phyloP scores from a whole-genome alignment of 2,329 filamentous ascomycete species.

The Hypoxylon sp. region DNA sequence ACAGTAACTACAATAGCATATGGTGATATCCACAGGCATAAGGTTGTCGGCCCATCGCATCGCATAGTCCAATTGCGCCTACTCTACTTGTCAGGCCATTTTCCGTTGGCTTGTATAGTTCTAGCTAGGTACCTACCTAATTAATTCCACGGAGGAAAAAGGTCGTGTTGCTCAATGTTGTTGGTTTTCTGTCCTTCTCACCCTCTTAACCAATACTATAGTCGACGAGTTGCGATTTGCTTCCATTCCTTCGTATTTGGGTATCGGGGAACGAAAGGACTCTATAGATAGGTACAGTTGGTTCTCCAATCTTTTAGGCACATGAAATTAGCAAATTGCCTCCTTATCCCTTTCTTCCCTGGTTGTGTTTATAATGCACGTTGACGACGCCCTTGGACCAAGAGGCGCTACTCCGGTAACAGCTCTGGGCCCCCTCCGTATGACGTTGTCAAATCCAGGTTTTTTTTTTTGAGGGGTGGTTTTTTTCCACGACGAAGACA shows the following conservation, averaged over 20 bases:
- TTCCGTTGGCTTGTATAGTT: not conserved
- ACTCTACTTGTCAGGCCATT: not conserved
- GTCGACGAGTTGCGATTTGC: slow-evolving; percentile 10
- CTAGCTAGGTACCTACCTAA: not conserved
- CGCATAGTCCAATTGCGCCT: not conserved
- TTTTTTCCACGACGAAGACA: slow-evolving; percentile 31
- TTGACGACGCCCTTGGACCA: slow-evolving; percentile 25
- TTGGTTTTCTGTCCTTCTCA: slow-evolving; percentile 6
- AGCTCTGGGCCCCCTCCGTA: slow-evolving; percentile 27
- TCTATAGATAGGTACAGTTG: slow-evolving; percentile 11
- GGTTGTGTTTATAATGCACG: slow-evolving; percentile 23
- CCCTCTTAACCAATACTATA: not conserved
- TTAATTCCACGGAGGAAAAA: not conserved
- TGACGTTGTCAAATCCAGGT: slow-evolving; percentile 39
- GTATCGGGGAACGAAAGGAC: not conserved
- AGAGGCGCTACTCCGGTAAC: slow-evolving; percentile 31
- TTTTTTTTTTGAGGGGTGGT: no score
- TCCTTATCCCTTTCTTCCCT: slow-evolving; percentile 12
- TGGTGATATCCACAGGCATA: slow-evolving; percentile 1
- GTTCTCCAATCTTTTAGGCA: slow-evolving; percentile 13
- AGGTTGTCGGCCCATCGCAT: slow-evolving; percentile 4
- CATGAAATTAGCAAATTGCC: slow-evolving; percentile 9
- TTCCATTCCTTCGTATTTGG: slow-evolving; percentile 15
- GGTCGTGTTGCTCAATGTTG: slow-evolving; percentile 4
- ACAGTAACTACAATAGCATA: no score